Conservation (phyloP, 768 basidiomycete genomes). For the Gymnopilus junonius region DNA sequence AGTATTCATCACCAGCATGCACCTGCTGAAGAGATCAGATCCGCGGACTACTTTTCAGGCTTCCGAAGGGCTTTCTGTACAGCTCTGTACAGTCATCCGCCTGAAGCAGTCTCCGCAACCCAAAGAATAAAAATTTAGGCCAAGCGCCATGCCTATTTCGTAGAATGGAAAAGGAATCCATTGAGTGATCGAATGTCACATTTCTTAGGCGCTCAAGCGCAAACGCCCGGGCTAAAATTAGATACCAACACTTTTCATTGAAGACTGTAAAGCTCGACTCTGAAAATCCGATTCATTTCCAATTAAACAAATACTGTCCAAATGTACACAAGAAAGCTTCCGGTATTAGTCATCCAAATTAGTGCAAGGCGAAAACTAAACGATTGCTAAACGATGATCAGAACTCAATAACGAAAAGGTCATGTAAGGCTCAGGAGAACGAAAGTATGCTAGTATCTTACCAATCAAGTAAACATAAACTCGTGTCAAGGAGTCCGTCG, state of each 20-base stretch:
- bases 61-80: too few species aligned
- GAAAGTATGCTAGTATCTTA: too few species aligned
- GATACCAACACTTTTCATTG: too few species aligned
- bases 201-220: neutral
- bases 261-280: neutral
- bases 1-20: neutral
- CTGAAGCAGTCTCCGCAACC: too few species aligned
- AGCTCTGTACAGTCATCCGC: too few species aligned
- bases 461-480: too few species aligned
- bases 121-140: too few species aligned
- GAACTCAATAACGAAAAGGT: neutral
- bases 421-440: neutral
- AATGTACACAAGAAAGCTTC: neutral
- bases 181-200: too few species aligned
- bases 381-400: neutral
- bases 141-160: too few species aligned
- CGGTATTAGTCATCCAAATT: neutral
- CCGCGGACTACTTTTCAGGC: too few species aligned
- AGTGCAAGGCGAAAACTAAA: neutral
- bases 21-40: neutral
- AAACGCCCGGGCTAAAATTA: neutral
- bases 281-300: neutral
- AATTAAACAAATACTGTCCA: neutral
- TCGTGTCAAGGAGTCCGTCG: slow-evolving; percentile 1
- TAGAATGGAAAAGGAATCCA: too few species aligned